Evolutionary conservation across 75 land plant species (phyloP).

Genomic region (Selaginella moellendorffii): DNA sequence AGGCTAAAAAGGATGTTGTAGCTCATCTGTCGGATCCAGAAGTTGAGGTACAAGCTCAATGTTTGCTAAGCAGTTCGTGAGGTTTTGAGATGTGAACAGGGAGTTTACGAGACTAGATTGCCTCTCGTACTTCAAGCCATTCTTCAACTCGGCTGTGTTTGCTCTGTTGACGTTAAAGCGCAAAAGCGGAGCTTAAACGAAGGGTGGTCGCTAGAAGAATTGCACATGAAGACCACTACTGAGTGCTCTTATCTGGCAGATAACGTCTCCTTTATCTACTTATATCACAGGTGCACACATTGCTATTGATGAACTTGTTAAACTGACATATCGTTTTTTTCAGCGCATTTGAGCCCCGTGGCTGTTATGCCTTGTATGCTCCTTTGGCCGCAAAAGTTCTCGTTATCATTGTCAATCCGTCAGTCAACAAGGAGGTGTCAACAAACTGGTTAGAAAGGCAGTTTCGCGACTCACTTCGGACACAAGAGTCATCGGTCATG

Average conservation of each 20-base stretch:
- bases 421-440: conserved; percentile 62
- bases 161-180: conserved; percentile 59
- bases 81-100: no score
- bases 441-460: conserved; percentile 62
- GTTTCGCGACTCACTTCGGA: conserved; percentile 68
- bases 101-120: conserved; percentile 88
- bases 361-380: conserved; percentile 49
- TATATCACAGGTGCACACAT: conserved; percentile 68
- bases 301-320: neutral
- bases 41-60: conserved; percentile 52
- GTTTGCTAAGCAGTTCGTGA: neutral
- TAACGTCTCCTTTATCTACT: conserved; percentile 49
- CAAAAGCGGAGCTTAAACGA: conserved; percentile 38
- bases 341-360: conserved; percentile 77
- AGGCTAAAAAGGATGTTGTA: conserved; percentile 56
- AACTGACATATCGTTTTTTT: conserved; percentile 2
- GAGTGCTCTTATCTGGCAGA: conserved; percentile 71
- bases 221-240: conserved; percentile 92
- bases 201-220: conserved; percentile 61
- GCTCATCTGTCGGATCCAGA: conserved; percentile 97
- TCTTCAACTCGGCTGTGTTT: conserved; percentile 88
- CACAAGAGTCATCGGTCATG: neutral
- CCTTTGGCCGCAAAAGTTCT: conserved; percentile 33
- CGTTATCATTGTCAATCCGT: conserved; percentile 74
- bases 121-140: conserved; percentile 48